Base-by-base conservation (phyloP, 768 basidiomycete species). In the Termitomyces sp. region DNA sequence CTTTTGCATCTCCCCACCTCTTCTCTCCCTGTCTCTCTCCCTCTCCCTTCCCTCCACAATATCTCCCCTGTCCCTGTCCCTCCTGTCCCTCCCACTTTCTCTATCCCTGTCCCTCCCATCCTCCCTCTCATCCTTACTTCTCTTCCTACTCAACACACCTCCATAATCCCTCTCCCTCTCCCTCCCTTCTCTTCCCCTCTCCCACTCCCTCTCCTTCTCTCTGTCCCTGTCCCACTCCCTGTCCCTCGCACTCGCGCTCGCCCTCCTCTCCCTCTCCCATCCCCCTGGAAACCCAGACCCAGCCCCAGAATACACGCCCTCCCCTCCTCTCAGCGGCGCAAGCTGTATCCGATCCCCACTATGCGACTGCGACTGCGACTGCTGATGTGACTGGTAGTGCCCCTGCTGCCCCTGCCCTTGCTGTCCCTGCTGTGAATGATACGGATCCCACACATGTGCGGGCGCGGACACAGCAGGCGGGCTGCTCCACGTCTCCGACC, bases 331-430 rank as follows among this genome's bases (percentile, higher is more conserved):
- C 67, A 88, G 66, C 60, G 86, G 86, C 47, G 85, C 84, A 3
- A 87, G 75, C 72, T 85, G 83, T 56, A 86, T 84, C 56, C 83
- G 66, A 62, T 79, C 81, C 31, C 68, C 71, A 37, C 15, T 25
- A 17, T 45, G 25, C 25, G 25, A 36, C 45, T 34, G 56, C 12
- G 36, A 15, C 32, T 11, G 46, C 6, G 14, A 2, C 37, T 38
- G 57, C 12, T n/a, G 1, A 3, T 45, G 32, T 20, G 37, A 4
- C 14, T 56, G 55, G 14, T 43, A 42, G 37, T 40, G 49, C 37
- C 12, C 40, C 38, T 55, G 54, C 46, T 48, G 34, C 25, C 1
- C 11, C 38, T 6, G 17, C 17, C 17, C 17, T 17, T 42, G 42
- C 42, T 42, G 42, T 17, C 17, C 17, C n/a, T 43, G 43, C 17